Evolutionary conservation across 2,329 filamentous ascomycete species (phyloP).

Genomic region (Apiospora marii): DNA sequence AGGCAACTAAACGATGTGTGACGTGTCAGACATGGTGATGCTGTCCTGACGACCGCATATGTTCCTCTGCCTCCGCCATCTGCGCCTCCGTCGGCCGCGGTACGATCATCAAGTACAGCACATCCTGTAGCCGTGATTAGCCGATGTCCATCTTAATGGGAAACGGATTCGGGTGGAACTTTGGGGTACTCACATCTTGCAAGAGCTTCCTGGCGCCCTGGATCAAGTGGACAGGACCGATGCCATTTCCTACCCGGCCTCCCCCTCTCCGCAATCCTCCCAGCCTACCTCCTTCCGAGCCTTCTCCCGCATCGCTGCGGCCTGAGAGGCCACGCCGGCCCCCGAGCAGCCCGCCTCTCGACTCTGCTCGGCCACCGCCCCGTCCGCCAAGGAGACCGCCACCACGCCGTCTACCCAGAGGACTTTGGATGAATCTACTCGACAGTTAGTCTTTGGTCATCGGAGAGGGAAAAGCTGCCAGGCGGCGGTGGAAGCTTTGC

Average conservation of each 20-base stretch:
- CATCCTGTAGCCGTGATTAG: slow-evolving; percentile 43
- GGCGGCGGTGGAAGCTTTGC: background rate
- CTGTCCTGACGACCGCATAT: background rate
- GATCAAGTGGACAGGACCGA: background rate
- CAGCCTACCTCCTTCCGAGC: background rate
- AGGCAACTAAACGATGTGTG: too few relatives aligned
- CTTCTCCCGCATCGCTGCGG: background rate
- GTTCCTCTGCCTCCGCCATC: slow-evolving; percentile 35
- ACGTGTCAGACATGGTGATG: too few relatives aligned
- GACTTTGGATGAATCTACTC: background rate
- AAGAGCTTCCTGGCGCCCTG: background rate
- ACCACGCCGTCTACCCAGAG: background rate
- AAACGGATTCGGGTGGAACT: too few relatives aligned
- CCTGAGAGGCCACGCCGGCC: background rate
- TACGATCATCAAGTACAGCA: slow-evolving; percentile 59
- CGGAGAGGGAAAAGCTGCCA: too few relatives aligned
- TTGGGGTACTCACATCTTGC: background rate
- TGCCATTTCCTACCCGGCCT: background rate
- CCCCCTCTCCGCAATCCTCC: background rate
- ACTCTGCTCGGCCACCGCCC: background rate
- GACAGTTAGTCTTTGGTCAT: background rate
- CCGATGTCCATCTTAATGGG: too few relatives aligned
- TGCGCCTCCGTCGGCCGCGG: slow-evolving; percentile 56
- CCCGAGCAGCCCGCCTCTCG: background rate
- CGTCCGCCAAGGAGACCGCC: background rate